Evolutionary conservation across 805 yeast genomes (phyloP), one percentile per base, ranked within the genome.

Genomic region (Lipomyces orientalis): DNA sequence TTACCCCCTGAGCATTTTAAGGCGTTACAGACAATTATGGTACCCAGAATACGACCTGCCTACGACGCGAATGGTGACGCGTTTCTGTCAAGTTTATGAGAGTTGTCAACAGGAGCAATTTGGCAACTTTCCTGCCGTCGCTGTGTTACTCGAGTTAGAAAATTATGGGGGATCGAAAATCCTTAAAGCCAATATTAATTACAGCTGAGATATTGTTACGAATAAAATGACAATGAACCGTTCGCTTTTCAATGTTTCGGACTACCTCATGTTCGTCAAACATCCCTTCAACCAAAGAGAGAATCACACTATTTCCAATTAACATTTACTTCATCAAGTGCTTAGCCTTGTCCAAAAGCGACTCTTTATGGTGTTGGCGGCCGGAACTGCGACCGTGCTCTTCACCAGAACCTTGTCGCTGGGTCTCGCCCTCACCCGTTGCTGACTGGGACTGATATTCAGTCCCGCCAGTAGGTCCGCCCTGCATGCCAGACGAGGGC

Each of bases 291-390:
- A 43, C n/a, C 49, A 43, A 43, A 16, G 49, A 43, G 25, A 43
- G 49, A 12, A 43, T 43, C 49, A n/a, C 49, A 8, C 5, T 8
- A 43, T 43, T 16, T 43, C 49, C 49, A 43, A 16, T 52, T 25
- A 22, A 22, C 34, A 16, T 52, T 52, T 19, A 52, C 55, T 52
- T 52, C 55, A 52, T 52, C 55, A 52, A 25, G 55, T 52, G 55
- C 55, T 52, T 52, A 52, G 55, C 55, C 55, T 31, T 52, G 55
- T 52, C 55, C 34, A 52, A 31, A 25, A 52, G 55, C 55, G 55
- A 52, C 34, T 52, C 34, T 4, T 52, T 25, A 1, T 19, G 55
- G 33, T 6, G 29, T 29, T 52, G 55, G 29, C 22, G 55, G n/a
- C 55, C 55, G 8, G 34, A 4, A 31, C 55, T 52, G 34, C 55